Base-by-base conservation (phyloP, 2,329 filamentous ascomycete genomes). In the Fusarium mangiferae region DNA sequence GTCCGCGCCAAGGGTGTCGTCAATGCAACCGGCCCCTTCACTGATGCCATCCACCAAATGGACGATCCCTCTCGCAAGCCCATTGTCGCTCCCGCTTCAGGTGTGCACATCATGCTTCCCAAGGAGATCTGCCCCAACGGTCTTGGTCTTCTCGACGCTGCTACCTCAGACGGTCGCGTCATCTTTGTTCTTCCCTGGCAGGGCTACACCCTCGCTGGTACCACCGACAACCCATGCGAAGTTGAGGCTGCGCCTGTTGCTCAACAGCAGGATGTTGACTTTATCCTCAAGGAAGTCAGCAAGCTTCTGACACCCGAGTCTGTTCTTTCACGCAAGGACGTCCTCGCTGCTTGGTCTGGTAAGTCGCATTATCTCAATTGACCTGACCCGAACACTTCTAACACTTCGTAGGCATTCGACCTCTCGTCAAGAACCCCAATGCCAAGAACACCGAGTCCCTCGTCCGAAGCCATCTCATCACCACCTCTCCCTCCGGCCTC, bases 121-220 rank as follows among this genome's bases (percentile, higher is more conserved):
- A 92, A 93, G 62, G 93, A 93, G 83, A 93, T 92, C 83, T 93
- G 91, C 80, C 93, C 94, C 60, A 89, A 91, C 62, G 90, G 93
- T 79, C 95, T 96, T 91, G 93, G 93, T 70, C 86, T 96, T 57
- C 93, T 96, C 73, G 93, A 96, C 77, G 93, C 94, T 45, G 95
- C 94, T 7, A 73, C 71, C 9, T 95, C 93, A 2, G 93, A 96
- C 78, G 93, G 93, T n/a, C 90, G 93, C 78, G 93, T 96, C 73
- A 93, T 96, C 77, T 96, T 96, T 86, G 94, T 96, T 81, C 86
- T 96, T 59, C 93, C 93, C 13, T 96, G 93, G 93, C 92, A 96
- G 82, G 93, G 93, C 61, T 94, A 94, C 85, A 96, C 94, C 12
- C 93, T 96, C 70, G 93, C 94, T 56, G 93, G 93, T 75, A 96